Evolutionary conservation across 2,329 filamentous ascomycete genomes (phyloP), one percentile per base, ranked within the genome.

Genomic region (Xylaria digitata): DNA sequence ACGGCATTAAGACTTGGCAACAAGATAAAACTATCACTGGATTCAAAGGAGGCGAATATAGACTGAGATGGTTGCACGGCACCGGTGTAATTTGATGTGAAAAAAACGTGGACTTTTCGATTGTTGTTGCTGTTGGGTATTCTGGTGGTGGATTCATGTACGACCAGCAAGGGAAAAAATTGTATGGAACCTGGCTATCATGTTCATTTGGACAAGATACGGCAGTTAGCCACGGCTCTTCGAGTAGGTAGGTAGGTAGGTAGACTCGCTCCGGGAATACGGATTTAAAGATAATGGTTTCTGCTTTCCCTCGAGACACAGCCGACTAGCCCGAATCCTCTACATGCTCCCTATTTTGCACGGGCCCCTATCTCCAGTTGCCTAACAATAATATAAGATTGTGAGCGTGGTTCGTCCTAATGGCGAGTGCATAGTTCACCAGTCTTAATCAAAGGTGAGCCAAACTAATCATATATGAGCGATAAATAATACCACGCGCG

Each of bases 1-100:
- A 75, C 70, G 73, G 74, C 72, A 77, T 70, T 75, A 72, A 75
- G 73, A 76, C 66, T 70, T 70, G 73, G 65, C 62, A 73, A 57
- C 64, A 76, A 76, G 75, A 76, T 70, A 76, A 76, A 76, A 76
- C 60, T 71, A 71, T 63, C 72, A 71, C 70, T 71, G 61, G 70
- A 68, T 65, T 72, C 69, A 66, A 69, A 66, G 70, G 71, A 75
- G 71, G 71, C 66, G 65, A 66, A 72, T 66, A 77, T 78, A 78
- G 76, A 78, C 73, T 72, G 70, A 69, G 63, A 70, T 68, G 65
- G 70, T 69, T 71, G 69, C 73, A 75, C 75, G 71, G 71, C 70
- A 76, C 73, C 63, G 71, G 70, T 74, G 75, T 76, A 74, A 75
- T 75, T 74, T 72, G 72, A 72, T 70, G 71, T 63, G 64, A 63